These are phyloP conservation scores for Fusarium verrucosum DNA, from an alignment of 2,329 filamentous ascomycete species.

Conservation along the genomic window DNA sequence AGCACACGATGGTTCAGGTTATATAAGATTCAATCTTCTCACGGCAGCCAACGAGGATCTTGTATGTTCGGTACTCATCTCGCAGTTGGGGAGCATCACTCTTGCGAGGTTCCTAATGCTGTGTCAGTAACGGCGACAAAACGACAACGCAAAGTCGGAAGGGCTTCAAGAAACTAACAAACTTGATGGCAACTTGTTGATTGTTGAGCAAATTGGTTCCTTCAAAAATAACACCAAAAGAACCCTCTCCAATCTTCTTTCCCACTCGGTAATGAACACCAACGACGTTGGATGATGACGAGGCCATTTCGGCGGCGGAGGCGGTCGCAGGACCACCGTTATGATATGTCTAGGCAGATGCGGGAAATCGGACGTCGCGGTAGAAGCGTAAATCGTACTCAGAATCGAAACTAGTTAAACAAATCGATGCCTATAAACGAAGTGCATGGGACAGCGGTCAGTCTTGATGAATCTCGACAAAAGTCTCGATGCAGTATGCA, in stretches of 20 bases:
- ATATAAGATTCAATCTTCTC: slow-evolving; percentile 55
- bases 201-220: slow-evolving; percentile 98
- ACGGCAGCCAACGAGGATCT: slow-evolving; percentile 99
- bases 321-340: slow-evolving; percentile 43
- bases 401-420: slow-evolving; percentile 25
- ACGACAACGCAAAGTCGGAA: neutral
- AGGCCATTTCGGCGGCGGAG: slow-evolving; percentile 70
- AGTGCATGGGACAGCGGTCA: slow-evolving; percentile 30
- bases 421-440: slow-evolving; percentile 40
- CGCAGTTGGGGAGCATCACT: slow-evolving; percentile 97
- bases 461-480: slow-evolving; percentile 35
- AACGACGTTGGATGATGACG: slow-evolving; percentile 94
- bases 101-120: slow-evolving; percentile 89
- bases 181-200: slow-evolving; percentile 99
- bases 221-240: slow-evolving; percentile 98
- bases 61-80: slow-evolving; percentile 99
- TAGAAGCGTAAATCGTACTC: slow-evolving; percentile 14
- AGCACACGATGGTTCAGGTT: slow-evolving; percentile 47
- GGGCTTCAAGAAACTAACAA: slow-evolving; percentile 67
- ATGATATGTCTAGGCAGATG: slow-evolving; percentile 24
- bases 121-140: slow-evolving; percentile 5
- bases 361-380: slow-evolving; percentile 15
- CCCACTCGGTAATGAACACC: slow-evolving; percentile 98
- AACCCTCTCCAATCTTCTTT: slow-evolving; percentile 99
- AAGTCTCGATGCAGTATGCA: slow-evolving; percentile 14